phyloP scores from a whole-genome alignment of 495 filamentous ascomycete genomes.

The Penicillium cinerascens region DNA sequence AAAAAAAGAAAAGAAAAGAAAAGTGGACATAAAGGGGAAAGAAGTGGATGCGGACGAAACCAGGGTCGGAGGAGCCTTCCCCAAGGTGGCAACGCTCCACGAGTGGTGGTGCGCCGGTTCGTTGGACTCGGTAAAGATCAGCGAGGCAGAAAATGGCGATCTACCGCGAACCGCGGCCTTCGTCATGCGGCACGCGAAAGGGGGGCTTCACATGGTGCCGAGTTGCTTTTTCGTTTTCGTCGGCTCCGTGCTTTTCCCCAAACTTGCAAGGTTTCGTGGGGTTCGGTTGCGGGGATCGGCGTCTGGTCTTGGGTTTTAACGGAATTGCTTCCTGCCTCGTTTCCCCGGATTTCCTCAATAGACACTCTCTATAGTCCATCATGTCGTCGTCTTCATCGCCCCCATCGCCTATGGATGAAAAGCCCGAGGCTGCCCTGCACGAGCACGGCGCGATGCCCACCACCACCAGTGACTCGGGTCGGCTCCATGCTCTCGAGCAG shows the following conservation, averaged over 20 bases:
- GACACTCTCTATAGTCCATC: background rate
- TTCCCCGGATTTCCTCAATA: no score
- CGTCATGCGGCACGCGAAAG: background rate
- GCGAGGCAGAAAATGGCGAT: conserved; percentile 26
- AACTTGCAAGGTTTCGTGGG: background rate
- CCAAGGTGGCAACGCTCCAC: background rate
- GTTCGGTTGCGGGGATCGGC: conserved; percentile 3
- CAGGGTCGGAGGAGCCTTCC: background rate
- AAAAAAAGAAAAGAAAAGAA: conserved; percentile 18
- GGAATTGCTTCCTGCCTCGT: background rate
- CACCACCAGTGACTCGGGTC: conserved; percentile 13
- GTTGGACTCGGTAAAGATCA: conserved; percentile 12
- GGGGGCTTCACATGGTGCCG: background rate
- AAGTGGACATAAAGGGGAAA: background rate
- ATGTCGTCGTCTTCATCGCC: conserved; percentile 20
- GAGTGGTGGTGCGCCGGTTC: background rate
- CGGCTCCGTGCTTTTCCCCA: no score
- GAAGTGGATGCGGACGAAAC: background rate
- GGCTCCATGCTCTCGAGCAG: conserved; percentile 32
- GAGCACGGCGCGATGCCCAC: conserved; percentile 4
- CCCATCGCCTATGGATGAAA: conserved; percentile 20
- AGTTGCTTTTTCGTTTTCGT: background rate
- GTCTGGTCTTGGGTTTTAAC: background rate
- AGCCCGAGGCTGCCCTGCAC: conserved; percentile 11
- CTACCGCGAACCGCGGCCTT: conserved; percentile 25